phyloP scores from a whole-genome alignment of 768 basidiomycete genomes.

The Pleurotus eryngii region DNA sequence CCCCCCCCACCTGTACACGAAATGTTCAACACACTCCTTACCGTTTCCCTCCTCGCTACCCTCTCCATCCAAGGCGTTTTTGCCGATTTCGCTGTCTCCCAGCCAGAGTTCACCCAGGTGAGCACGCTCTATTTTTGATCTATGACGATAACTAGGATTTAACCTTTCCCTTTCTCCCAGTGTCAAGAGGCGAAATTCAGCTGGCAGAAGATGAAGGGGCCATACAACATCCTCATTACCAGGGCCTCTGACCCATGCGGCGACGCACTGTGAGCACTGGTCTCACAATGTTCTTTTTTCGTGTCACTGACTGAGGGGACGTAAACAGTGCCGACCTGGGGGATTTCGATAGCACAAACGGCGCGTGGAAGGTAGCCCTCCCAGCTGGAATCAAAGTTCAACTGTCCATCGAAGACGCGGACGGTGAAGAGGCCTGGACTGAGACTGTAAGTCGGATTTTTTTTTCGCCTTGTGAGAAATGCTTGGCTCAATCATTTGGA shows the following conservation, averaged over 20 bases:
- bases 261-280: conserved; percentile 48
- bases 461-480: conserved; percentile 8
- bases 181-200: conserved; percentile 47
- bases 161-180: conserved; percentile 29
- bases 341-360: conserved; percentile 41
- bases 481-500: conserved; percentile 1
- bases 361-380: conserved; percentile 45
- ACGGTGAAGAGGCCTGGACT: conserved; percentile 66
- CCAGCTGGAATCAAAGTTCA: conserved; percentile 44
- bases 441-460: conserved; percentile 39
- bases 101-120: conserved; percentile 56
- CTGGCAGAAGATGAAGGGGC: conserved; percentile 45
- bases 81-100: conserved; percentile 52
- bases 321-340: conserved; percentile 54
- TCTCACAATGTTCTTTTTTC: too few relatives aligned
- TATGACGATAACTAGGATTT: not conserved
- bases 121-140: conserved; percentile 6
- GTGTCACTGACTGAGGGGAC: not conserved
- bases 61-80: conserved; percentile 49
- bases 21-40: conserved; percentile 83
- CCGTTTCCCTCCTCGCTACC: conserved; percentile 61
- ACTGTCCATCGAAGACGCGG: conserved; percentile 51
- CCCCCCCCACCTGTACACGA: conserved; percentile 30
- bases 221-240: conserved; percentile 62
- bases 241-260: conserved; percentile 53